Evolutionary conservation across 2,329 filamentous ascomycete genomes (phyloP).

Genomic region (Niveomyces coronatus): DNA sequence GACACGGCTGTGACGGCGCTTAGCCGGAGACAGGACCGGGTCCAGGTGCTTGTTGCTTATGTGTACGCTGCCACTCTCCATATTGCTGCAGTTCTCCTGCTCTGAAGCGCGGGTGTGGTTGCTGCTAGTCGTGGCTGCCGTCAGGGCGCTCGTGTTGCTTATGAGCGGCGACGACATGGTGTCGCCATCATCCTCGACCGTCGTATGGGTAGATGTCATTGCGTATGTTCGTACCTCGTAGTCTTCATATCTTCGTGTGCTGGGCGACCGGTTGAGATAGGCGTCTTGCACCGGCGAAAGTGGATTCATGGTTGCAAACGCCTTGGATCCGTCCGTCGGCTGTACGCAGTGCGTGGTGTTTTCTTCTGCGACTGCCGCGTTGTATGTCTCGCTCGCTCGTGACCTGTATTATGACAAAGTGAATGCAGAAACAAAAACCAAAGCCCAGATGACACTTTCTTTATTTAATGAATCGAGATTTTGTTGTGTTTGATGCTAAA

Average conservation of each 20-base stretch:
- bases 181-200: slow-evolving; percentile 1
- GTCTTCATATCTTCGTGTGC: slow-evolving; percentile 20
- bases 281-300: slow-evolving; percentile 28
- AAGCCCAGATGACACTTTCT: too few relatives aligned
- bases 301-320: slow-evolving; percentile 28
- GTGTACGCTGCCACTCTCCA: too few relatives aligned
- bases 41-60: not conserved
- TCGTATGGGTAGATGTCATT: slow-evolving; percentile 13
- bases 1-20: slow-evolving; percentile 43
- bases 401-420: too few relatives aligned
- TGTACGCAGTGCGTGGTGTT: too few relatives aligned
- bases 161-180: slow-evolving; percentile 30
- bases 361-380: too few relatives aligned
- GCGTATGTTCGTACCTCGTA: slow-evolving; percentile 24
- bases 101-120: not conserved
- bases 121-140: slow-evolving; percentile 12
- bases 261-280: slow-evolving; percentile 26
- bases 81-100: not conserved
- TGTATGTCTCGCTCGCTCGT: too few relatives aligned
- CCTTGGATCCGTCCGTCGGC: too few relatives aligned
- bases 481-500: too few relatives aligned
- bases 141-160: slow-evolving; percentile 33
- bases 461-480: too few relatives aligned
- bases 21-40: slow-evolving; percentile 27
- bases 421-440: too few relatives aligned